A percentile compares a stretch with the other conserved stretches of the same genome.
These are phyloP conservation scores for Eimeria acervulina DNA, from an alignment of 169 alveolate genomes.

Conservation along the genomic window DNA sequence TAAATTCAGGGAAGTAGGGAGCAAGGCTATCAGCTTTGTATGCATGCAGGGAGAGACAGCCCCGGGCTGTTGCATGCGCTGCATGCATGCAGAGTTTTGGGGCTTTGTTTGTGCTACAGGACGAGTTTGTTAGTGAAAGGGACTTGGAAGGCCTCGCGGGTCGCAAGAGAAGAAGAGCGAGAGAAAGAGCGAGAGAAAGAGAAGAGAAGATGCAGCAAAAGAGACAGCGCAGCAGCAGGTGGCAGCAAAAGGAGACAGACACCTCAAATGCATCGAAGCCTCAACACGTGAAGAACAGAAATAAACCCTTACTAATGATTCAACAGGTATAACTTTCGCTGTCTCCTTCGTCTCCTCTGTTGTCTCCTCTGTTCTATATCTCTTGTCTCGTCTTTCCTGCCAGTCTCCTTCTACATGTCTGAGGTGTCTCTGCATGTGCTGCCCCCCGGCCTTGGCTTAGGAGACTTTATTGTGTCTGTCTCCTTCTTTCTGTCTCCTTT, in stretches of 20 bases:
- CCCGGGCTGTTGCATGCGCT: background rate
- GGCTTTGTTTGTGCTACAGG: background rate
- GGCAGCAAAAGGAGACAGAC: background rate
- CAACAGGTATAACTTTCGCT: conserved; percentile 1
- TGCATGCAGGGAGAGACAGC: background rate
- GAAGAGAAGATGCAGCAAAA: conserved; percentile 33
- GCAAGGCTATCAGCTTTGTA: no score
- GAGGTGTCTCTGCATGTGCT: no score
- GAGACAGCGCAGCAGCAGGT: background rate
- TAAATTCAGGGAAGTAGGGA: background rate
- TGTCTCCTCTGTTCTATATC: no score
- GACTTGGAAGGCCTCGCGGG: conserved; percentile 74
- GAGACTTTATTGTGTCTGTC: no score
- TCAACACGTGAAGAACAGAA: conserved; percentile 54
- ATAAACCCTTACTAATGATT: conserved; percentile 59
- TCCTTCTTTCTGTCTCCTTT: no score
- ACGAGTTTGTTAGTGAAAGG: conserved; percentile 30
- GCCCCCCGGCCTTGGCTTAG: no score
- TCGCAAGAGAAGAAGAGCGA: conserved; percentile 69
- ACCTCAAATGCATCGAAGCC: conserved; percentile 28
- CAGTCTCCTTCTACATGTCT: no score
- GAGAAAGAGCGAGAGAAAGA: conserved; percentile 21
- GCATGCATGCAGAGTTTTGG: background rate
- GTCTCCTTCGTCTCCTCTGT: no score
- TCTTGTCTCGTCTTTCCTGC: no score